These are phyloP conservation scores for Vitis hybrid DNA, from an alignment of 177 flowering plant genomes.

Conservation along the genomic window DNA sequence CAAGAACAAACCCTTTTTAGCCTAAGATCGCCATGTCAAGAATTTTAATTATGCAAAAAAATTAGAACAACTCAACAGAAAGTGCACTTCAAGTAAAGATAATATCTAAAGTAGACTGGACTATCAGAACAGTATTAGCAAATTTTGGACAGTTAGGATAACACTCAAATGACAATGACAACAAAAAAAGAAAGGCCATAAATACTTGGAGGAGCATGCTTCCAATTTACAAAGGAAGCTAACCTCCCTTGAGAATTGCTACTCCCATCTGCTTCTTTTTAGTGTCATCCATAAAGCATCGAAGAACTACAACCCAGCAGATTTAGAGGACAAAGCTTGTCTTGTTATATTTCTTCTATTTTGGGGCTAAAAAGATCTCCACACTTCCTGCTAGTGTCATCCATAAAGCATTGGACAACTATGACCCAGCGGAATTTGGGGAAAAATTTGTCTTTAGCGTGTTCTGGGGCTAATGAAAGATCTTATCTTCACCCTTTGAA, in stretches of 20 bases:
- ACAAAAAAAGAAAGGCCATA: not conserved
- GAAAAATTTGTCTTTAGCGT: no score
- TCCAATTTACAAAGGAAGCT: not conserved
- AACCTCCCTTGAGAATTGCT: not conserved
- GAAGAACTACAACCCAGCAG: no score
- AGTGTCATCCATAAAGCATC: no score
- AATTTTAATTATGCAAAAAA: not conserved
- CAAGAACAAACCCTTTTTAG: conserved; percentile 3
- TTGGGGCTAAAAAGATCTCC: not conserved
- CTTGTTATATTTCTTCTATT: no score
- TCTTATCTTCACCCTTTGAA: no score
- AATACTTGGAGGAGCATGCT: not conserved
- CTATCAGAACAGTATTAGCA: not conserved
- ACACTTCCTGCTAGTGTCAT: not conserved
- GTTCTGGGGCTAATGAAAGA: no score
- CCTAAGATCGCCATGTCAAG: not conserved
- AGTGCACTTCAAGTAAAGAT: not conserved
- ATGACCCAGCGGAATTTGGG: not conserved
- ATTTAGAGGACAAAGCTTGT: no score
- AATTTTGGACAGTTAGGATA: not conserved
- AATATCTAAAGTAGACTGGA: not conserved
- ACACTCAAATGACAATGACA: not conserved
- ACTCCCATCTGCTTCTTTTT: not conserved
- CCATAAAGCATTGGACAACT: not conserved
- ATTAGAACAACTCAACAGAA: not conserved